Evolutionary conservation across 2,329 filamentous ascomycete species (phyloP), one percentile per base, ranked within the genome.

Genomic region (Hortaea sp.): DNA sequence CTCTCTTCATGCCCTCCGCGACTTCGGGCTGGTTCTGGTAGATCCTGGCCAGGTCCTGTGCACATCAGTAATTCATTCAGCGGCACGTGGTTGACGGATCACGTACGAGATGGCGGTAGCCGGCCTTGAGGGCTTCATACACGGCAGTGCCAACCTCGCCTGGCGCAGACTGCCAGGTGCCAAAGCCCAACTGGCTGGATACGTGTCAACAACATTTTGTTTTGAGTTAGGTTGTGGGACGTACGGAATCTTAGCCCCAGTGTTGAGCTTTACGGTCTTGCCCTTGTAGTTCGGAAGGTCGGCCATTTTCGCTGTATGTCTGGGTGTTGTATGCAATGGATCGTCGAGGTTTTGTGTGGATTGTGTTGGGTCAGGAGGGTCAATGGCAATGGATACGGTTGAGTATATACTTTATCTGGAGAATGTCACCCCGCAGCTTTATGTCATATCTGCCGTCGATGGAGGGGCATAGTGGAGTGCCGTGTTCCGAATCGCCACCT

Each of bases 161-260:
- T 2, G 32, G 32, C 32, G 32, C 32, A 4, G 52, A 48, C 1
- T 51, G 51, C 53, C 52, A 59, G 9, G 55, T 59, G 10, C 55
- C 57, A 38, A 53, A 59, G 39, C 57, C 57, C n/a, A 35, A 4
- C 32, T 35, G 32, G 32, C 32, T 35, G 32, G 2, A 9, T 35
- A 20, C n/a, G 32, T n/a, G 32, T 35, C 32, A 35, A n/a, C n/a
- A 9, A 35, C 31, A n/a, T 9, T 35, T n/a, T 3, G 2, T 2
- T 9, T 35, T 35, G 9, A 35, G 2, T 29, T 39, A 12, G 29
- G 29, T 68, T 57, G 72, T 75, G 1, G 73, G 65, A 13, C 71
- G 68, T 2, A 54, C 49, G 66, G 66, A 29, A 69, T 67, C 45
- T 60, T 60, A 31, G 58, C 60, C 38, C 66, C 66, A 12, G 64